Base-by-base conservation (phyloP, 192 early-diverging fungal genomes). In the Backusella luteola region DNA sequence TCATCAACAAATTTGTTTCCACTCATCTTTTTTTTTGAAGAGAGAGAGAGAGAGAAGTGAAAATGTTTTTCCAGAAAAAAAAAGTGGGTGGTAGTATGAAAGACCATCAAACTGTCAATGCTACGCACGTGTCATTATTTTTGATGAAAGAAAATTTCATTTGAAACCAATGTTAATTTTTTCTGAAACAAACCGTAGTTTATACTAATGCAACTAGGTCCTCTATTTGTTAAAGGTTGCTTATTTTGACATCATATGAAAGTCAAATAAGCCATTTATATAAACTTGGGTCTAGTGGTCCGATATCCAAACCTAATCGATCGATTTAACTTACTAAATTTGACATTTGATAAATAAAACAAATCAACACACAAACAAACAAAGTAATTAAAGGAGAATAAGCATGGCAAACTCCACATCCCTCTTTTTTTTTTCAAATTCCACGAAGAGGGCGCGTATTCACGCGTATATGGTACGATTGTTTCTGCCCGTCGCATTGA, bases 1-100 rank as follows among this genome's bases (percentile, higher is more conserved):
- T 39, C 66, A 32, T 49, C 29, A 3, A 80, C 79, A 67, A 80
- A 80, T 59, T 69, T 42, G 67, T 80, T 80, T 69, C 36, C 35
- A 34, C 17, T 36, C 56, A 23, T 59, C 6, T 59, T 59, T 63
- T 63, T 56, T 26, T 56, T 63, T n/a, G 35, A 66, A 66, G 8
- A 32, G 36, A 66, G 36, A 73, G 35, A 17, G 15, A 32, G n/a
- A 41, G 15, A 74, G 3, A 34, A 63, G 17, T 42, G 3, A 34
- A 34, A 32, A 14, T n/a, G 11, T 1, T 26, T 14, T 32, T 32
- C 32, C 32, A 32, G 32, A 32, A 32, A 39, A 12, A 49, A n/a
- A 39, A 71, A 36, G 29, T 49, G 42, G 46, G 1, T 6, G 46
- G 3, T 0, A 21, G 19, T n/a, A n/a, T 49, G 46, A 49, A 49